phyloP scores from a whole-genome alignment of 495 filamentous ascomycete species.

The Tricharina praecox region DNA sequence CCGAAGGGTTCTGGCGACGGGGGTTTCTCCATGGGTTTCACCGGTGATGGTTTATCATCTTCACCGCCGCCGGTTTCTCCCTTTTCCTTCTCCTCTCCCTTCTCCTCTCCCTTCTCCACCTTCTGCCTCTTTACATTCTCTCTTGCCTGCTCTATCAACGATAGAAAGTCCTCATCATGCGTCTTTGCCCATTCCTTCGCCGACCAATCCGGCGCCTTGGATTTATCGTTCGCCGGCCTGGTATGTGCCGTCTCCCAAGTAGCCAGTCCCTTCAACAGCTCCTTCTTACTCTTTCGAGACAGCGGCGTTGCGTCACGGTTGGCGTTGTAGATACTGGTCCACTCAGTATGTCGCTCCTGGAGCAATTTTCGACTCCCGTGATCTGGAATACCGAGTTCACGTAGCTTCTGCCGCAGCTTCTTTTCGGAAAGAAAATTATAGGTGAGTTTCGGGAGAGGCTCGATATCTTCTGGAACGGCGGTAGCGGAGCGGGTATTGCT shows the following conservation, averaged over 20 bases:
- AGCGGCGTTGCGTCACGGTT: slow-evolving; percentile 73
- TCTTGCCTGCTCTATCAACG: slow-evolving; percentile 55
- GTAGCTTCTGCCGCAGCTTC: slow-evolving; percentile 59
- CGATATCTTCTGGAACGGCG: slow-evolving; percentile 29
- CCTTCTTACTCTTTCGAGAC: slow-evolving; percentile 46
- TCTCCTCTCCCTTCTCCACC: slow-evolving; percentile 8
- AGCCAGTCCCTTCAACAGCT: slow-evolving; percentile 61
- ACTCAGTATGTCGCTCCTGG: slow-evolving; percentile 73
- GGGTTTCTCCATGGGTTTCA: too few relatives aligned
- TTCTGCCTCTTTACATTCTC: slow-evolving; percentile 24
- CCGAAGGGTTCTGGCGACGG: too few relatives aligned
- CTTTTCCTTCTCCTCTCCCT: too few relatives aligned
- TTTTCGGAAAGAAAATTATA: slow-evolving; percentile 67
- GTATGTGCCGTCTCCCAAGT: slow-evolving; percentile 65
- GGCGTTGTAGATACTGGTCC: slow-evolving; percentile 90
- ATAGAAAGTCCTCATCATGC: slow-evolving; percentile 56
- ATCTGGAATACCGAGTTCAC: slow-evolving; percentile 64
- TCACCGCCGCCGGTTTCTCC: too few relatives aligned
- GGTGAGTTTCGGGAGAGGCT: slow-evolving; percentile 57
- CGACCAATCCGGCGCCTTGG: slow-evolving; percentile 16
- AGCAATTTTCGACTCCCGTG: slow-evolving; percentile 47
- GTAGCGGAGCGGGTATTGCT: slow-evolving; percentile 6
- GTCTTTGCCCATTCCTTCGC: slow-evolving; percentile 49
- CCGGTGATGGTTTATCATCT: too few relatives aligned
- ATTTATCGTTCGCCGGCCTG: slow-evolving; percentile 14